Evolutionary conservation across 257 asterid species (phyloP), one percentile per base, ranked within the genome.

Genomic region (Verbascum thapsus): DNA sequence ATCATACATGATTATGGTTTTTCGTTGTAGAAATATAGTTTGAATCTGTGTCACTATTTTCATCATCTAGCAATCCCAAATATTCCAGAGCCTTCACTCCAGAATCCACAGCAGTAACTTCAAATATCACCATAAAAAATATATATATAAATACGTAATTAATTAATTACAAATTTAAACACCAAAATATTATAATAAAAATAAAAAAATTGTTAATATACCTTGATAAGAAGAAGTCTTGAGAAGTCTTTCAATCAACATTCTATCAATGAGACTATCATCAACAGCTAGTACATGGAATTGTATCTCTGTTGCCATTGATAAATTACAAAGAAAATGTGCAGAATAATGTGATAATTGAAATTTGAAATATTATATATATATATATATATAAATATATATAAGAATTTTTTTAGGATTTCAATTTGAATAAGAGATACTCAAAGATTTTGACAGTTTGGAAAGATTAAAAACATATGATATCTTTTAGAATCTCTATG

Each of bases 101-200:
- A 67, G 84, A 82, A 52, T 85, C 92, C 73, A 85, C 88, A 13
- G 61, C 84, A 37, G 92, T 85, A 41, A 85, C 88, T 85, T 81
- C 84, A 65, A n/a, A n/a, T 20, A 18, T 30, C 35, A 60, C 30
- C 41, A 63, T 8, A 34, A 26, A 23, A 19, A 42, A 0, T 11
- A 40, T 0, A 34, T 9, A 34, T 3, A 15, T 7, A 17, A 39
- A 38, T 1, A 19, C 3, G 0, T 8, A 57, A 2, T 1, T 0
- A 47, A 5, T 1, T 7, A 4, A 3, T 51, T 7, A 53, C 5
- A 12, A 53, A 11, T 20, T 8, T 15, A 35, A 20, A 18, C 0
- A 17, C 51, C 7, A 1, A n/a, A 37, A 3, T 7, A 12, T 12
- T 5, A 2, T 38, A 37, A 39, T 4, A n/a, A 15, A 38, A n/a